Evolutionary conservation across 129 eudicot species (phyloP).

Genomic region (Artemisia argyi): DNA sequence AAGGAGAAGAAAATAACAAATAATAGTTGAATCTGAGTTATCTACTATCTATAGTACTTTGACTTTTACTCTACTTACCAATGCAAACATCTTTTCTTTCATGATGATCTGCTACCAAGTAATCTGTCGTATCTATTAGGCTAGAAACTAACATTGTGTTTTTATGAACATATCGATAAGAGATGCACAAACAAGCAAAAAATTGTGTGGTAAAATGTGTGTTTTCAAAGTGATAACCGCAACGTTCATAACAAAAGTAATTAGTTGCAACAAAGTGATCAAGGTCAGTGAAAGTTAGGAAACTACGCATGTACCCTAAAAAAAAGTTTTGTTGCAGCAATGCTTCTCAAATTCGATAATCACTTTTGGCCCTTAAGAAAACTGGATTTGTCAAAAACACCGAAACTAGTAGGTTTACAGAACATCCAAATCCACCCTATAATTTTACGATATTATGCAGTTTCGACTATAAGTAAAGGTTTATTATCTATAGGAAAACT

Average conservation of each 20-base stretch:
- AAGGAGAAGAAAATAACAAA: background rate
- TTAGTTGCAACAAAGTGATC: slow-evolving; percentile 15
- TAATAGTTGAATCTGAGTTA: background rate
- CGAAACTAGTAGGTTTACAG: background rate
- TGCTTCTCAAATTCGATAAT: background rate
- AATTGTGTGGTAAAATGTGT: background rate
- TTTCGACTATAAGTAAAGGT: background rate
- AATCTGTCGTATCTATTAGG: slow-evolving; percentile 5
- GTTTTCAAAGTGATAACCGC: background rate
- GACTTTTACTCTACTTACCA: slow-evolving; percentile 2
- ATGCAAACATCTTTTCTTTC: slow-evolving; percentile 15
- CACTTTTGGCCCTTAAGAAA: background rate
- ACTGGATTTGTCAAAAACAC: background rate
- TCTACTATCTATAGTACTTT: slow-evolving; percentile 10
- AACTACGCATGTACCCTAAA: slow-evolving; percentile 1
- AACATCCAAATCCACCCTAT: background rate
- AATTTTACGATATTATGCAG: background rate
- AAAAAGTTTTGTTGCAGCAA: background rate
- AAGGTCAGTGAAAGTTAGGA: background rate
- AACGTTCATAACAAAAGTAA: background rate
- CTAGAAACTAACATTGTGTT: slow-evolving; percentile 2
- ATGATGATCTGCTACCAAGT: slow-evolving; percentile 10
- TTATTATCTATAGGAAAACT: background rate
- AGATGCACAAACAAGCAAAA: slow-evolving; percentile 15
- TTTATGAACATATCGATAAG: background rate